phyloP scores from a whole-genome alignment of 2,329 filamentous ascomycete genomes.

The Arthrobotrys sphaeroides region DNA sequence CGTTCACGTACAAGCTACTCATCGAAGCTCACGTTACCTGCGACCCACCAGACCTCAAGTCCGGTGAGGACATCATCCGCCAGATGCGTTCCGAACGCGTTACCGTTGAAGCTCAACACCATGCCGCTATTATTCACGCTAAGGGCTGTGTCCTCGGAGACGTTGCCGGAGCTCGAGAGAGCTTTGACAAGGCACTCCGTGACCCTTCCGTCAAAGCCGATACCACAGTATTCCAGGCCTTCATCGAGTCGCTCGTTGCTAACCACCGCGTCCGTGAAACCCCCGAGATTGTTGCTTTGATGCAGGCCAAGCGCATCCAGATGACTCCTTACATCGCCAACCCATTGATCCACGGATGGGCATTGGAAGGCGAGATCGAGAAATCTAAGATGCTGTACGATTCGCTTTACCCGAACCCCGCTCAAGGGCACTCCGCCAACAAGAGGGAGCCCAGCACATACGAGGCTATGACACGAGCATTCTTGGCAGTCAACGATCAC shows the following conservation, averaged over 20 bases:
- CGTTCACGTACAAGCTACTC: constrained; percentile 96
- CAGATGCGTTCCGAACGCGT: constrained; percentile 79
- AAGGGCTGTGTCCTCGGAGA: constrained; percentile 94
- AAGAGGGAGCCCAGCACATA: constrained; percentile 97
- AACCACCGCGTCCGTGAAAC: constrained; percentile 85
- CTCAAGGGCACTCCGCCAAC: constrained; percentile 41
- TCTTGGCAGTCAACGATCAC: constrained; percentile 82
- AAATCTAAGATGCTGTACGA: constrained; percentile 83
- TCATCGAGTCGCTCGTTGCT: constrained; percentile 97
- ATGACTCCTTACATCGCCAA: constrained; percentile 98
- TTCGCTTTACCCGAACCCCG: constrained; percentile 65
- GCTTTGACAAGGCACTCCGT: constrained; percentile 82
- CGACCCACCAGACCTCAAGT: constrained; percentile 87
- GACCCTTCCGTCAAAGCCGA: constrained; percentile 75
- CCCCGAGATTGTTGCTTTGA: constrained; percentile 76
- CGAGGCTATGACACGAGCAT: constrained; percentile 96
- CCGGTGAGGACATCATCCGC: constrained; percentile 83
- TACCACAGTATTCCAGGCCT: constrained; percentile 89
- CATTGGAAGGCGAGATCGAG: constrained; percentile 78
- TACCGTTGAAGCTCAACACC: constrained; percentile 89
- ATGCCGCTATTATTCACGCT: constrained; percentile 93
- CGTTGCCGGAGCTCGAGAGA: constrained; percentile 79
- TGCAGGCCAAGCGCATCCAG: constrained; percentile 77
- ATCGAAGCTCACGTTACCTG: constrained; percentile 95
- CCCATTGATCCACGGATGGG: constrained; percentile 97